These are phyloP conservation scores for Athelia sp. DNA, from an alignment of 1,284 basidiomycete genomes.

Conservation along the genomic window DNA sequence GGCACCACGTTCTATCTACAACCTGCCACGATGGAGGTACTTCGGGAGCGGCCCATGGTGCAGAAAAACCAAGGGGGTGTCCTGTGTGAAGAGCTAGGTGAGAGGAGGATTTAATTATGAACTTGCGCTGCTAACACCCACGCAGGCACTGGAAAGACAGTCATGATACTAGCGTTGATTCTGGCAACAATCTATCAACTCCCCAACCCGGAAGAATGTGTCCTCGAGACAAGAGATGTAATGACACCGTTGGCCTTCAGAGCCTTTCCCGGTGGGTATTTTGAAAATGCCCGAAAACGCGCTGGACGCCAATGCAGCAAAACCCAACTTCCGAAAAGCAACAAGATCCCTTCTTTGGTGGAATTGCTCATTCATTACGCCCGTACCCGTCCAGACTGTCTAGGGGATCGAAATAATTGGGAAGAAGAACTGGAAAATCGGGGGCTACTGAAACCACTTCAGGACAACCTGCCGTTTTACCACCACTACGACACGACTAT, in stretches of 20 bases:
- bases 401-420: slow-evolving; percentile 17
- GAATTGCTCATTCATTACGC: slow-evolving; percentile 56
- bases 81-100: slow-evolving; percentile 76
- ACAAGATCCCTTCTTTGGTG: slow-evolving; percentile 50
- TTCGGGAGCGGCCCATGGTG: slow-evolving; percentile 47
- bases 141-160: slow-evolving; percentile 72
- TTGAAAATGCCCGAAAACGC: slow-evolving; percentile 35
- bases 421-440: slow-evolving; percentile 29
- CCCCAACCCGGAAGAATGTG: slow-evolving; percentile 53
- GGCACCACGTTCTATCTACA: slow-evolving; percentile 50
- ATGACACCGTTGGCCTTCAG: slow-evolving; percentile 62
- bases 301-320: slow-evolving; percentile 4
- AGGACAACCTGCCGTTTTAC: slow-evolving; percentile 59
- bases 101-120: slow-evolving; percentile 14
- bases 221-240: slow-evolving; percentile 41
- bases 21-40: slow-evolving; percentile 60
- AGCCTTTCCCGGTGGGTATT: slow-evolving; percentile 46
- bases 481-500: slow-evolving; percentile 39
- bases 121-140: neutral
- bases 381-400: slow-evolving; percentile 31
- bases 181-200: slow-evolving; percentile 56
- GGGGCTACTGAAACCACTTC: slow-evolving; percentile 34
- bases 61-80: slow-evolving; percentile 56
- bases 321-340: neutral
- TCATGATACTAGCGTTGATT: slow-evolving; percentile 66